Base-by-base conservation (phyloP, 2,329 filamentous ascomycete genomes). In the Aaosphaeria pasadenensis region DNA sequence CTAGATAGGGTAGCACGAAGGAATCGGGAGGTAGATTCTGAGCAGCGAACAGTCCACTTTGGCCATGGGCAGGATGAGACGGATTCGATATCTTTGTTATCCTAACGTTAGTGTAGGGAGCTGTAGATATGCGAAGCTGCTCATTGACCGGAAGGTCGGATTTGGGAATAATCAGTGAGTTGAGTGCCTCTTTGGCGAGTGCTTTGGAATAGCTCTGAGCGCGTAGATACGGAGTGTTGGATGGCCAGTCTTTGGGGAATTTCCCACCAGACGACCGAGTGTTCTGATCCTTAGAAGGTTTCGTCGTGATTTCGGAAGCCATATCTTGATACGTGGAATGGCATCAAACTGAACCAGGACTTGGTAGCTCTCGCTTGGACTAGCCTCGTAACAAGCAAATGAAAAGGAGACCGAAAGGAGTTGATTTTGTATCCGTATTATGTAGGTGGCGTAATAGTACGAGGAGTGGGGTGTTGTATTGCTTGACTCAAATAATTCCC, bases 1-100 rank as follows among this genome's bases (percentile, higher is more conserved):
- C 78, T 24, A 78, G 56, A 51, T 81, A 81, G 11, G 74, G 66
- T n/a, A 78, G 55, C 35, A 81, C 71, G 54, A 79, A 75, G 0
- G 67, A 62, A 39, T 70, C 71, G 11, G 78, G 75, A 5, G 62
- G 53, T 2, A 79, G 69, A 51, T 73, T 62, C 42, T 70, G 61
- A 11, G 65, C 61, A n/a, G 77, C 74, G 57, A 74, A 77, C 4
- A 80, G 71, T 4, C 77, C 77, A 47, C 68, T 56, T 56, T 80
- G 76, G 11, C 72, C 71, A 44, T 69, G 48, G 3, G 77, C 78
- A 9, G 78, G 78, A 54, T 80, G 78, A 5, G 64, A 63, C 3
- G 63, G 48, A 45, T 64, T 62, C 17, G 59, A 52, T 45, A 80
- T 75, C 33, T 64, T 60, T 5, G 55, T 63, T 46, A 80, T 77